Percentiles rank a stretch among this genome's conserved stretches.
Conservation (phyloP, 169 alveolate species). For the Plasmodium berghei region DNA sequence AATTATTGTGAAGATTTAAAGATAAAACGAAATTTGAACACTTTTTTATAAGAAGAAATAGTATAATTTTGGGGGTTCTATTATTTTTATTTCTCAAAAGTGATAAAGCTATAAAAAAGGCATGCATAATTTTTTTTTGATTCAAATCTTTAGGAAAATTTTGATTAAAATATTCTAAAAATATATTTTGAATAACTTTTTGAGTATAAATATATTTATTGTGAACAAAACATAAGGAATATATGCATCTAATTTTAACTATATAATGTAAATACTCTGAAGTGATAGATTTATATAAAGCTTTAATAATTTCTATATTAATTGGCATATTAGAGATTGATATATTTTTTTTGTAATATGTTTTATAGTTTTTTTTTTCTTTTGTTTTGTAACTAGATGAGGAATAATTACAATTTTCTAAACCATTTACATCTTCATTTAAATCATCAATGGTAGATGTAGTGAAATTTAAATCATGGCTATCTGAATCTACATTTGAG, state of each 20-base stretch:
- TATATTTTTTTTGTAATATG: slow-evolving; percentile 20
- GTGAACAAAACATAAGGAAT: slow-evolving; percentile 70
- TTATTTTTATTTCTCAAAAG: slow-evolving; percentile 72
- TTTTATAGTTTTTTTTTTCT: slow-evolving; percentile 28
- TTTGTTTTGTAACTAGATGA: background rate
- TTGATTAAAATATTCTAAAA: slow-evolving; percentile 25
- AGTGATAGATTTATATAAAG: slow-evolving; percentile 32
- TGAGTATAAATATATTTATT: slow-evolving; percentile 65
- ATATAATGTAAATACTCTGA: slow-evolving; percentile 40
- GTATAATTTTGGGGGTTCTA: slow-evolving; percentile 49
- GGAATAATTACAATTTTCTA: slow-evolving; percentile 23
- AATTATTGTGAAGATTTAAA: slow-evolving; percentile 17
- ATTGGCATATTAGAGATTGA: slow-evolving; percentile 51
- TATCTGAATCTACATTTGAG: slow-evolving; percentile 13
- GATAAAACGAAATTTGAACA: slow-evolving; percentile 49
- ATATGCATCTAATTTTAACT: slow-evolving; percentile 70
- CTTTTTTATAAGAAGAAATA: slow-evolving; percentile 18
- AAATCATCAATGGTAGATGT: slow-evolving; percentile 51
- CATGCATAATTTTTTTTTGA: slow-evolving; percentile 64
- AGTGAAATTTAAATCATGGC: slow-evolving; percentile 16
- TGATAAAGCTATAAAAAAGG: slow-evolving; percentile 64
- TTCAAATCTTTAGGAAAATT: slow-evolving; percentile 41
- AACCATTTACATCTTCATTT: slow-evolving; percentile 29
- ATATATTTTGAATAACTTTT: slow-evolving; percentile 49
- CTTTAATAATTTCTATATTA: slow-evolving; percentile 66